Evolutionary conservation across 768 basidiomycete genomes (phyloP), one percentile per base, ranked within the genome.

Genomic region (Lentinula guzmanii): DNA sequence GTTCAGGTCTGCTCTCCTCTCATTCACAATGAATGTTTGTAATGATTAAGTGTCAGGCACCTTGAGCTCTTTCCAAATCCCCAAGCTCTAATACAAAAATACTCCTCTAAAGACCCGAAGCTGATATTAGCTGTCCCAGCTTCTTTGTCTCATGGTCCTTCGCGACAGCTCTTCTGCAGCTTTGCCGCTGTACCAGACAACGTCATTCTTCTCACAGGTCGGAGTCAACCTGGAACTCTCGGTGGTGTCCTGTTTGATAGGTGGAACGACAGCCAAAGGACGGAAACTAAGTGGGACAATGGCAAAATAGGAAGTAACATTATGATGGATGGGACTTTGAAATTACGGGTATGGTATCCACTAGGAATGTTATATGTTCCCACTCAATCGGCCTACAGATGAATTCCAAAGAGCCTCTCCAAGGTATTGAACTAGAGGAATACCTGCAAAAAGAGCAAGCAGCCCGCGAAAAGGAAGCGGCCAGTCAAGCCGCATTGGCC

Each of bases 51-150:
- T 34, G 37, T 33, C 52, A 98, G 96, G 67, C 85, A 94, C 70
- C 77, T 99, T n/a, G 91, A 95, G 69, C 93, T 96, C 72, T 98
- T 95, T 75, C 79, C 88, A 4, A 91, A 86, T 63, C 88, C 93
- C 8, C 88, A 89, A 66, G 83, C 90, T 7, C 80, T 98, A 56
- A 76, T 90, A 51, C 85, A 91, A 63, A 86, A 85, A 9, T 91
- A 95, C 68, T 91, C 93, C 0, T 89, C 91, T 2, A 87, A 89
- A 65, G 86, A 91, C 61, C 94, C 97, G 0, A 98, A 98, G 70
- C 82, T 98, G 56, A 92, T 99, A 63, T 81, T 99, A 15, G 93
- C 95, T 0, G 90, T 96, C 31, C 97, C 97, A 1, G 88, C 93
- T 1, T 93, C 93, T 3, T 79, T 99, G 52, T 95, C 94, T 0